A percentile compares a stretch with the other conserved stretches of the same genome.
These are phyloP conservation scores for Mucor racemosus DNA, from an alignment of 371 early-diverging fungal species.

Conservation along the genomic window DNA sequence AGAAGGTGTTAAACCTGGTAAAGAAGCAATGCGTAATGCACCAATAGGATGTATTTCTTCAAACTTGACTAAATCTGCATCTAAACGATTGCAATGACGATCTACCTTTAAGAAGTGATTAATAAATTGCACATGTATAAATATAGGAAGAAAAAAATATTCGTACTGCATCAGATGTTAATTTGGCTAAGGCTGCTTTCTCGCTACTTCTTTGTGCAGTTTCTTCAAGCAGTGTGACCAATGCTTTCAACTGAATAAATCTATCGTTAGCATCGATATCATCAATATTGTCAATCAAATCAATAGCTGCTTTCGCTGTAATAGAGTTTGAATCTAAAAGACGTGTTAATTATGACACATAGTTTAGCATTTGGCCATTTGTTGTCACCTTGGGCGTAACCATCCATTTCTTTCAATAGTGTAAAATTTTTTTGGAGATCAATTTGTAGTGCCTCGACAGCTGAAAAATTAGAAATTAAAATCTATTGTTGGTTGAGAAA, in stretches of 20 bases:
- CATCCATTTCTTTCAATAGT: conserved; percentile 87
- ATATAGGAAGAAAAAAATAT: not conserved
- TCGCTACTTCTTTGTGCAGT: conserved; percentile 90
- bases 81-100: conserved; percentile 43
- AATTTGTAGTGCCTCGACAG: conserved; percentile 85
- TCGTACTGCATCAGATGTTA: conserved; percentile 81
- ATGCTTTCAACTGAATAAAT: conserved; percentile 59
- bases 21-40: conserved; percentile 39
- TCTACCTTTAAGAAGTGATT: conserved; percentile 31
- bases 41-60: conserved; percentile 47
- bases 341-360: not conserved
- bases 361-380: not conserved
- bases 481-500: not conserved
- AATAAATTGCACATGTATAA: no score
- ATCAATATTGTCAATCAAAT: conserved; percentile 60
- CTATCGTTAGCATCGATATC: conserved; percentile 59
- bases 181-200: conserved; percentile 88
- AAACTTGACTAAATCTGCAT: conserved; percentile 50
- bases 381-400: conserved; percentile 72
- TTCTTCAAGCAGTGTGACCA: conserved; percentile 66
- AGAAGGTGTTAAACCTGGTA: conserved; percentile 47
- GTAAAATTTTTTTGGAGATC: conserved; percentile 91
- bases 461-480: conserved; percentile 35
- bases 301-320: conserved; percentile 62
- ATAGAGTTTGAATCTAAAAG: conserved; percentile 61